Base-by-base conservation (phyloP, 2,329 filamentous ascomycete species). In the Aspergillus sp. region DNA sequence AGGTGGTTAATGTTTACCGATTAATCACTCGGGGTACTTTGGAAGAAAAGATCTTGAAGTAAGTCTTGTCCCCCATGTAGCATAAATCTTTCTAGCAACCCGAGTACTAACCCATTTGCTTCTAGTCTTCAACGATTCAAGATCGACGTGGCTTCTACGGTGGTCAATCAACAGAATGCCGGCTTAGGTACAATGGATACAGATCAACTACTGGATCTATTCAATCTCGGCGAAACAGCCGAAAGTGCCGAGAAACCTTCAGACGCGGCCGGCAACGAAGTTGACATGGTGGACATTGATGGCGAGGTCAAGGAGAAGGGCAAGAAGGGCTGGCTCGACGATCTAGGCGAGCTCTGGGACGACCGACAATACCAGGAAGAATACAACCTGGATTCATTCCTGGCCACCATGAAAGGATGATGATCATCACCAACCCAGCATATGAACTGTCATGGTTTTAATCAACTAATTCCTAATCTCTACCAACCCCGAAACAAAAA, bases 141-240 rank as follows among this genome's bases (percentile, higher is more conserved):
- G 76, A 95, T 98, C 60, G 93, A 98, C 66, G 90, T 98, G 13
- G 94, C 93, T 34, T 94, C 87, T 40, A 98, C 94, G 0, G 93
- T 98, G 5, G 94, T 98, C 53, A 98, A 98, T 66, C 93, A 98
- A 69, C 93, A 98, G 71, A 98, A 98, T 57, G 91, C 93, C 1
- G 93, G 93, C 1, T 72, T 98, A 2, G 85, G 79, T 42, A 94
- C 90, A 10, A 98, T 98, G 93, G 91, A 97, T 67, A 98, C 94
- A 33, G 93, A 97, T 61, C 90, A 98, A 68, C 95, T 98, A 47
- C 79, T 98, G 3, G 93, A 98, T 60, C 79, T 98, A 37, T 98
- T 98, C 75, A 97, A 86, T 57, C 76, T 98, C 6, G 86, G 88
- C 43, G 89, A 95, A 54, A 78, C 83, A 5, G 69, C 69, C 7